Conservation (phyloP, 148 eudicot genomes). For the Bassia scoparia region DNA sequence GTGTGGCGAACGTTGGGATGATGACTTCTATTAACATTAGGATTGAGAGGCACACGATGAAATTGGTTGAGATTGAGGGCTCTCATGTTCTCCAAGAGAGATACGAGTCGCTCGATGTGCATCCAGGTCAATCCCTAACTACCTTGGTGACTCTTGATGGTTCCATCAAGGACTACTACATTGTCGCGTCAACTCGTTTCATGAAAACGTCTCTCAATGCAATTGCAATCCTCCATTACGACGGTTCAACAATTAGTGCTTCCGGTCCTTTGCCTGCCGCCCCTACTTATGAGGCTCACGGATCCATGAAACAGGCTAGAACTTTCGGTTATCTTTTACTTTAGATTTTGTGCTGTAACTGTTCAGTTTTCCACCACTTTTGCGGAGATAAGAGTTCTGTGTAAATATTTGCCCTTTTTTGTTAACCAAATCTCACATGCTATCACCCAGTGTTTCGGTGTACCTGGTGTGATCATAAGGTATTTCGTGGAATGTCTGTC, state of each 20-base stretch:
- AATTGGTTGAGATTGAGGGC: slow-evolving; percentile 74
- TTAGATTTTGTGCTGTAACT: too few relatives aligned
- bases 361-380: too few relatives aligned
- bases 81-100: slow-evolving; percentile 63
- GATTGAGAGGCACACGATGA: slow-evolving; percentile 61
- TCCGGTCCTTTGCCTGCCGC: slow-evolving; percentile 50
- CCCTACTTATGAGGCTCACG: slow-evolving; percentile 62
- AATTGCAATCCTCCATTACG: slow-evolving; percentile 49
- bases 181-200: slow-evolving; percentile 74
- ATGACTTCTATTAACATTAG: slow-evolving; percentile 70
- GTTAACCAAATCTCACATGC: too few relatives aligned
- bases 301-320: slow-evolving; percentile 93
- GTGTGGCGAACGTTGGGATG: slow-evolving; percentile 68
- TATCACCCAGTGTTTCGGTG: too few relatives aligned
- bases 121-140: slow-evolving; percentile 68
- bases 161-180: slow-evolving; percentile 48
- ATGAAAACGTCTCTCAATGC: slow-evolving; percentile 42
- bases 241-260: slow-evolving; percentile 41
- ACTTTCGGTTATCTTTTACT: slow-evolving; percentile 48
- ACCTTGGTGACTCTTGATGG: slow-evolving; percentile 51
- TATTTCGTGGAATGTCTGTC: too few relatives aligned
- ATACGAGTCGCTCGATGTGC: slow-evolving; percentile 74
- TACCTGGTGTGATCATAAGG: too few relatives aligned
- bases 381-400: too few relatives aligned
- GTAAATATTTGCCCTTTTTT: too few relatives aligned